A percentile compares a stretch with the other conserved stretches of the same genome.
These are phyloP conservation scores for Eucalyptus erythrocorys DNA, from an alignment of 345 rosid genomes.

Conservation along the genomic window DNA sequence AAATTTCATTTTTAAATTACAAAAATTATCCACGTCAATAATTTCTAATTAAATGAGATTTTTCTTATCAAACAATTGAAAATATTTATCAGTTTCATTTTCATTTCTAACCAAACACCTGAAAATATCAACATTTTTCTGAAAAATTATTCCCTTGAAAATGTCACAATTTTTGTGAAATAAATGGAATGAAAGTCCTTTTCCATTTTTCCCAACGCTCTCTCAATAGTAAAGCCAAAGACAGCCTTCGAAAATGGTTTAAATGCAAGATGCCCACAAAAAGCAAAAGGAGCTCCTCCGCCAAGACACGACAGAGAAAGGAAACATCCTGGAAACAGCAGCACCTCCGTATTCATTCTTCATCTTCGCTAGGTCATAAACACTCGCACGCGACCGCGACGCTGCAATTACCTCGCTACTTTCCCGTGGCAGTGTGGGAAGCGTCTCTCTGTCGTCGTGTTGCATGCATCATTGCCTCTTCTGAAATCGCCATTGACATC, in stretches of 20 bases:
- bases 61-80: no score
- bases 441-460: neutral
- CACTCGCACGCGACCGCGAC: neutral
- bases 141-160: no score
- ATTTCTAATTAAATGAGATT: no score
- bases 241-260: neutral
- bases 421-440: neutral
- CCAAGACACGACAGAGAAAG: neutral
- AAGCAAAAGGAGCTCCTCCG: neutral
- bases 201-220: no score
- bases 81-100: no score
- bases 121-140: no score
- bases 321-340: neutral
- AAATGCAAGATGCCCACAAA: neutral
- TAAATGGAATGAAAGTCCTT: no score
- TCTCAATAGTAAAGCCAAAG: no score
- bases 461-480: neutral
- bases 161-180: no score
- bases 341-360: neutral
- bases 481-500: neutral
- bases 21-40: no score
- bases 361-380: neutral
- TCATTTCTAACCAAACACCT: no score
- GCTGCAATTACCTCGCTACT: neutral
- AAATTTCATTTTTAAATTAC: no score